These are phyloP conservation scores for Capsicum chinense DNA, from an alignment of 257 asterid genomes.

Conservation along the genomic window DNA sequence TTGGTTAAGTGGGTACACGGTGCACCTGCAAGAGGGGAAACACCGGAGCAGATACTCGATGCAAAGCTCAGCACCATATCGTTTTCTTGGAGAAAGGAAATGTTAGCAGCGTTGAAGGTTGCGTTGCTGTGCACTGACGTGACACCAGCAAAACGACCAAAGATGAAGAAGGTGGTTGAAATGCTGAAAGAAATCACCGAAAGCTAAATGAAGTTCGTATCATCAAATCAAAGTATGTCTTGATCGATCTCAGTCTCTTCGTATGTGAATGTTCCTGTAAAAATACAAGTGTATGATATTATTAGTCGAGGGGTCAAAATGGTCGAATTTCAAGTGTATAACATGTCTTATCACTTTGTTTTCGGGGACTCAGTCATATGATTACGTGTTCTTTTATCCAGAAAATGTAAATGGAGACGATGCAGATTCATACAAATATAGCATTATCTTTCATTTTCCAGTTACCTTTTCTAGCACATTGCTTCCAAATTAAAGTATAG, in stretches of 20 bases:
- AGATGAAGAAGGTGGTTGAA: constrained; percentile 89
- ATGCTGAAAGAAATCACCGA: constrained; percentile 76
- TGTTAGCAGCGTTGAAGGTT: constrained; percentile 84
- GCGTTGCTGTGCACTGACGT: constrained; percentile 84
- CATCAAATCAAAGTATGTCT: constrained; percentile 25
- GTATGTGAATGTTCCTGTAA: background rate
- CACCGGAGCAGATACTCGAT: constrained; percentile 98
- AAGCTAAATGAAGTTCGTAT: constrained; percentile 33
- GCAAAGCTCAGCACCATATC: constrained; percentile 86
- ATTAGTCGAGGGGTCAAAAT: constrained; percentile 11
- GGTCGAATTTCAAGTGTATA: constrained; percentile 23
- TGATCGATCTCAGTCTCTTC: constrained; percentile 15
- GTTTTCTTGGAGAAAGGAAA: constrained; percentile 90
- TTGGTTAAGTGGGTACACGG: constrained; percentile 97
- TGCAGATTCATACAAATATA: constrained; percentile 3
- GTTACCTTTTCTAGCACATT: background rate
- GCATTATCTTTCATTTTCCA: background rate
- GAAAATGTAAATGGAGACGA: constrained; percentile 32
- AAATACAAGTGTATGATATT: background rate
- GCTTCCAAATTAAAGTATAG: background rate
- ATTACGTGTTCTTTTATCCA: constrained; percentile 27
- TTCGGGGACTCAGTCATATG: constrained; percentile 16
- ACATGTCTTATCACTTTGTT: constrained; percentile 16
- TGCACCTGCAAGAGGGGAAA: constrained; percentile 88
- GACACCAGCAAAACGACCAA: constrained; percentile 95